Conservation (phyloP, 2,329 filamentous ascomycete species). For the Sporothrix inflata region DNA sequence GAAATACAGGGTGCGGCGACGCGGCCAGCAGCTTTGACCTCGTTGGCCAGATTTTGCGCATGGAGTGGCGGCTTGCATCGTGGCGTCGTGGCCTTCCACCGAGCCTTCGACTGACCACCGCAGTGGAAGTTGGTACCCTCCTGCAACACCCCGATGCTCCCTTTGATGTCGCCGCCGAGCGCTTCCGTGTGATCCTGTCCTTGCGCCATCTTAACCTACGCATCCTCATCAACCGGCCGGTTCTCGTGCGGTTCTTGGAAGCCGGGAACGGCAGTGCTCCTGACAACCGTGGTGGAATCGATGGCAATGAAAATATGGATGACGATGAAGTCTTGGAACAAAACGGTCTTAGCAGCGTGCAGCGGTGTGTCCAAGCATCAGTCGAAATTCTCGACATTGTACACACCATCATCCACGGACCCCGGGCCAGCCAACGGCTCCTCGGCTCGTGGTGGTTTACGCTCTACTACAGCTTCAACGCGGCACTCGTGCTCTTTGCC, state of each 20-base stretch:
- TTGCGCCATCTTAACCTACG: not conserved
- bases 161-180: not conserved
- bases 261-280: not conserved
- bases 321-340: not conserved
- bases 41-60: not conserved
- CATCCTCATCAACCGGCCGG: not conserved
- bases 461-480: constrained; percentile 2
- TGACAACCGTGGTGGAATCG: too few relatives aligned
- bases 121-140: not conserved
- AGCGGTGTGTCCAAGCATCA: not conserved
- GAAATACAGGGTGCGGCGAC: not conserved
- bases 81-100: not conserved
- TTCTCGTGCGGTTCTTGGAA: not conserved
- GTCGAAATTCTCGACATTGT: not conserved
- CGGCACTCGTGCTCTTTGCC: not conserved
- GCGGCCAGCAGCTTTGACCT: not conserved
- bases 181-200: not conserved
- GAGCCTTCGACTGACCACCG: not conserved
- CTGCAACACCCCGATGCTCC: too few relatives aligned
- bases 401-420: not conserved
- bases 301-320: not conserved
- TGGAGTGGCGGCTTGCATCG: not conserved
- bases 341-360: not conserved
- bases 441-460: not conserved
- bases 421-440: not conserved